Conservation (phyloP, 768 basidiomycete species). For the Phaffia tasmanica region DNA sequence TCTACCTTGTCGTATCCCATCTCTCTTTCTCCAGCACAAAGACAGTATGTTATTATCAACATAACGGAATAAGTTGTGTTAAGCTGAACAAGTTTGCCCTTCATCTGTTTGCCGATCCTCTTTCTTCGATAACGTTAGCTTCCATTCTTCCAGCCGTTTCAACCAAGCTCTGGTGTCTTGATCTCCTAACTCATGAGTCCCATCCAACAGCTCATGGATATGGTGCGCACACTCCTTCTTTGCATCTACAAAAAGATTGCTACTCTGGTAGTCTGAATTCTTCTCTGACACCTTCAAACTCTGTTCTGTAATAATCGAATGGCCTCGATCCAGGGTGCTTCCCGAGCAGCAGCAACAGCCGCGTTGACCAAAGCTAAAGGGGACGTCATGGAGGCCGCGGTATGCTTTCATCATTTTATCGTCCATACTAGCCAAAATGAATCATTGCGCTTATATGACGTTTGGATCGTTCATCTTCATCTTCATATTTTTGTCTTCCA, state of each 20-base stretch:
- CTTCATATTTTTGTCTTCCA: conserved; percentile 20
- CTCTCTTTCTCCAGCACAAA: background rate
- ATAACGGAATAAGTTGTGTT: background rate
- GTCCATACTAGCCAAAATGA: background rate
- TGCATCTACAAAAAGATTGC: background rate
- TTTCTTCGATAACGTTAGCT: background rate
- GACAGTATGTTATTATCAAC: background rate
- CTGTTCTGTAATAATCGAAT: too few relatives aligned
- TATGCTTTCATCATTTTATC: conserved; percentile 54
- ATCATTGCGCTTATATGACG: background rate
- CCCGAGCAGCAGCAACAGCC: conserved; percentile 64
- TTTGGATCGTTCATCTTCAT: background rate
- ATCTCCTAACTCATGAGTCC: background rate
- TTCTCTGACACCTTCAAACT: too few relatives aligned
- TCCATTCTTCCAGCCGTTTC: background rate
- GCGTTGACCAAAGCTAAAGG: conserved; percentile 62
- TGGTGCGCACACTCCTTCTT: conserved; percentile 38
- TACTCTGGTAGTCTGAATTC: background rate
- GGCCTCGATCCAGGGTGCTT: conserved; percentile 57
- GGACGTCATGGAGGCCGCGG: conserved; percentile 88
- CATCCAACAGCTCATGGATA: conserved; percentile 54
- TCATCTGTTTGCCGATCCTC: too few relatives aligned
- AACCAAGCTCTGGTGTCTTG: background rate
- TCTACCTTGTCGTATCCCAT: background rate
- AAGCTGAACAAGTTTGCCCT: background rate